Conservation (phyloP, 441 rosid genomes). For the Eutrema salsugineum region DNA sequence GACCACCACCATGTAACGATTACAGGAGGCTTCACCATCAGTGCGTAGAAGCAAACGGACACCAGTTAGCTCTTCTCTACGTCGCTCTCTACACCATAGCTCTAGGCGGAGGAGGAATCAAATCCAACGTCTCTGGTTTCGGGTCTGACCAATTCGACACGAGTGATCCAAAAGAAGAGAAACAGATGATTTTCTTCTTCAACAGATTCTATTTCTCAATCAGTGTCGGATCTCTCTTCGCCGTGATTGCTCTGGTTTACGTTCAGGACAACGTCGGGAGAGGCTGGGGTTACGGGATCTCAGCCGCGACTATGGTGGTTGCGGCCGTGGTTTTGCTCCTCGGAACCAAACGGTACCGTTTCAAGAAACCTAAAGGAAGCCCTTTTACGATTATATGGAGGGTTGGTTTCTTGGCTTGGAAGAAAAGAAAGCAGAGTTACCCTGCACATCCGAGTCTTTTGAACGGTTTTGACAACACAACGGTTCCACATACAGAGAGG, state of each 20-base stretch:
- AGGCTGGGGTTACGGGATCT: conserved; percentile 91
- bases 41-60: conserved; percentile 66
- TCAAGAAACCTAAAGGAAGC: conserved; percentile 75
- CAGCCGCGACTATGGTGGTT: conserved; percentile 75
- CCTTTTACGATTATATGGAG: conserved; percentile 82
- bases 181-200: conserved; percentile 87
- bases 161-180: conserved; percentile 73
- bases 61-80: conserved; percentile 67
- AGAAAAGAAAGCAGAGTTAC: conserved; percentile 48
- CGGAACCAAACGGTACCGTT: conserved; percentile 71
- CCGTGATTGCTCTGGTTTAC: conserved; percentile 70
- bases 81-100: conserved; percentile 81
- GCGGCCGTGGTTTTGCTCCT: conserved; percentile 53
- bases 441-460: conserved; percentile 59
- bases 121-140: conserved; percentile 85
- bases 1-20: conserved; percentile 68
- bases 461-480: conserved; percentile 53
- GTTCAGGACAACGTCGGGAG: conserved; percentile 86
- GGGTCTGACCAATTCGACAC: conserved; percentile 87
- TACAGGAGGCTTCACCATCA: conserved; percentile 50
- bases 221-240: conserved; percentile 76
- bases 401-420: conserved; percentile 69
- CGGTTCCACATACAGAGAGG: conserved; percentile 53
- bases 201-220: conserved; percentile 81
- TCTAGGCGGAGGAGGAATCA: conserved; percentile 89